A percentile compares a stretch with the other conserved stretches of the same genome.
phyloP scores from a whole-genome alignment of 768 basidiomycete genomes.

The Ramaria sp. region DNA sequence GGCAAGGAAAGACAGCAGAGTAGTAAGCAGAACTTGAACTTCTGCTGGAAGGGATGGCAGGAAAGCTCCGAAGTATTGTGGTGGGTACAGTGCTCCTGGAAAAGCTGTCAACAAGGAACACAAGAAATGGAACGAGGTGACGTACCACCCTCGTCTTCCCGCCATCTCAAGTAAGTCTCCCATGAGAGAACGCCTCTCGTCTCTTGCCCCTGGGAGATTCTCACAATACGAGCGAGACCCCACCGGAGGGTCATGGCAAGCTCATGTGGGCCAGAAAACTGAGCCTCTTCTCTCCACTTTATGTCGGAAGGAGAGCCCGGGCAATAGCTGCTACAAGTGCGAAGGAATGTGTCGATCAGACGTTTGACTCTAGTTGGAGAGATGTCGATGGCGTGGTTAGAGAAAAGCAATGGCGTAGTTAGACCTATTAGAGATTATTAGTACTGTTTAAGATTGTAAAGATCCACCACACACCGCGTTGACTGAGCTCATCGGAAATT shows the following conservation, averaged over 20 bases:
- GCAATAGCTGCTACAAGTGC: slow-evolving; percentile 11
- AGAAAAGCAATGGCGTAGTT: slow-evolving; percentile 87
- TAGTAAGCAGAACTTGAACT: slow-evolving; percentile 49
- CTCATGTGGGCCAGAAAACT: slow-evolving; percentile 78
- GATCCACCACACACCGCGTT: slow-evolving; percentile 34
- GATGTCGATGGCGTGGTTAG: slow-evolving; percentile 77
- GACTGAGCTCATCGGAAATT: slow-evolving; percentile 57
- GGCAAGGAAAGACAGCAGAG: slow-evolving; percentile 71
- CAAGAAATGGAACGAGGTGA: slow-evolving; percentile 13
- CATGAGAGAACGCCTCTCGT: slow-evolving; percentile 79
- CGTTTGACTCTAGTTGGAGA: slow-evolving; percentile 62
- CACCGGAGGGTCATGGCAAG: slow-evolving; percentile 89
- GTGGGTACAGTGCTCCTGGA: slow-evolving; percentile 54
- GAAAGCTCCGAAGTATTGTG: slow-evolving; percentile 63
- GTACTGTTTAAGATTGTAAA: neutral
- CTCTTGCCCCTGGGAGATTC: slow-evolving; percentile 58
- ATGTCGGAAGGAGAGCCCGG: slow-evolving; percentile 7
- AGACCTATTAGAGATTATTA: slow-evolving; percentile 28
- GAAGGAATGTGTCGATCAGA: slow-evolving; percentile 73
- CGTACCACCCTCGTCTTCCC: slow-evolving; percentile 74
- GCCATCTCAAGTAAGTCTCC: slow-evolving; percentile 77
- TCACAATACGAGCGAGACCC: slow-evolving; percentile 74
- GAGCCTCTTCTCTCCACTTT: slow-evolving; percentile 69
- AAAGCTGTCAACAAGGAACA: slow-evolving; percentile 8
- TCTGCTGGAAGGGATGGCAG: slow-evolving; percentile 41